Conservation (phyloP, 176 grass and related monocot genomes). For the Hordeum marinum region DNA sequence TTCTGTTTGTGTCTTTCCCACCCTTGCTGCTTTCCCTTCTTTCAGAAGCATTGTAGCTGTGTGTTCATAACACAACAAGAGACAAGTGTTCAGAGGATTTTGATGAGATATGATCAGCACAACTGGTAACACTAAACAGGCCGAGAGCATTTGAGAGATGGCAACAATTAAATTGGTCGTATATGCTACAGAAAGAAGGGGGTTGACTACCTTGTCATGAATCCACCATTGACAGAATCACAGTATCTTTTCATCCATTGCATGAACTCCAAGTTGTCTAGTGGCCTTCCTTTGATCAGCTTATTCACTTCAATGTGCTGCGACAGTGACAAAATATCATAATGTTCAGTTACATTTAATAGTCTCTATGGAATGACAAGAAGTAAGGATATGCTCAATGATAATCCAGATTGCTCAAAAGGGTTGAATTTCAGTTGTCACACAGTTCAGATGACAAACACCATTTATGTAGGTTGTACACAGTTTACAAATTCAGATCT, state of each 20-base stretch:
- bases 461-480: no score
- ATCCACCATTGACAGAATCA: conserved; percentile 62
- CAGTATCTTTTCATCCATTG: conserved; percentile 96
- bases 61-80: background rate
- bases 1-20: conserved; percentile 88
- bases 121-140: background rate
- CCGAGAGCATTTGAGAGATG: background rate
- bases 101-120: background rate
- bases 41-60: conserved; percentile 78
- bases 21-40: conserved; percentile 88
- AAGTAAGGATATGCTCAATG: background rate
- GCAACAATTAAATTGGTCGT: background rate
- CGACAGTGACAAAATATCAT: background rate
- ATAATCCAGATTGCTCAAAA: no score
- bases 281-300: conserved; percentile 76
- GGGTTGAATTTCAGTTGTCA: no score
- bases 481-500: no score
- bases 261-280: conserved; percentile 98
- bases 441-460: no score
- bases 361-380: background rate
- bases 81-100: background rate
- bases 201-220: conserved; percentile 37
- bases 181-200: background rate
- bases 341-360: background rate
- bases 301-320: conserved; percentile 97